Conservation (phyloP, 192 early-diverging fungal species). For the Linnemannia exigua region DNA sequence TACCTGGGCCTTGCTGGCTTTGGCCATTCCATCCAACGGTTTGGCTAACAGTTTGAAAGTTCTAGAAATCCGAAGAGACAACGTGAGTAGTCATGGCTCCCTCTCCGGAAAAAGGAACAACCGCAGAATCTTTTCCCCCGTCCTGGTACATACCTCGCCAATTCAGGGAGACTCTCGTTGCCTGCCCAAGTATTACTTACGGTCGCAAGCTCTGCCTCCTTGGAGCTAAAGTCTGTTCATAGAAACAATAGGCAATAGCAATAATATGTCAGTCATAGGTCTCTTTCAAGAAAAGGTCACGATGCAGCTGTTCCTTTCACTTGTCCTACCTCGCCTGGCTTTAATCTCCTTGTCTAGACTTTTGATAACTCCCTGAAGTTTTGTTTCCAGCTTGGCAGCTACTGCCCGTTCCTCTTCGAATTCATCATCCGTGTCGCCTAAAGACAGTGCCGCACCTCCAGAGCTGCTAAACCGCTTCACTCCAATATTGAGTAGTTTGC, state of each 20-base stretch:
- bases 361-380: constrained; percentile 45
- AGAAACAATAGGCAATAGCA: not conserved
- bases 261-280: no score
- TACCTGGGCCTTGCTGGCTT: constrained; percentile 57
- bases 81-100: not conserved
- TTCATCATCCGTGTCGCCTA: constrained; percentile 50
- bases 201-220: constrained; percentile 48
- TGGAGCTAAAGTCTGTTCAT: constrained; percentile 40
- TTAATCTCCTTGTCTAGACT: constrained; percentile 48
- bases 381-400: constrained; percentile 27
- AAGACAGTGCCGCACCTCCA: constrained; percentile 12
- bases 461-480: constrained; percentile 44
- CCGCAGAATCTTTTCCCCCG: not conserved
- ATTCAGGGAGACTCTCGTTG: constrained; percentile 30
- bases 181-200: constrained; percentile 32
- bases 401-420: constrained; percentile 40
- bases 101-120: not conserved
- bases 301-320: not conserved
- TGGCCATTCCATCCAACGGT: constrained; percentile 49
- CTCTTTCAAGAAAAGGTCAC: no score
- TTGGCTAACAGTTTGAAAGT: constrained; percentile 45
- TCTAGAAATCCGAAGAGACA: not conserved
- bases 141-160: constrained; percentile 26
- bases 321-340: constrained; percentile 37
- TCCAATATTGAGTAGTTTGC: constrained; percentile 40